Evolutionary conservation across 106 monocot species (phyloP).

Genomic region (Agapanthus africanus): DNA sequence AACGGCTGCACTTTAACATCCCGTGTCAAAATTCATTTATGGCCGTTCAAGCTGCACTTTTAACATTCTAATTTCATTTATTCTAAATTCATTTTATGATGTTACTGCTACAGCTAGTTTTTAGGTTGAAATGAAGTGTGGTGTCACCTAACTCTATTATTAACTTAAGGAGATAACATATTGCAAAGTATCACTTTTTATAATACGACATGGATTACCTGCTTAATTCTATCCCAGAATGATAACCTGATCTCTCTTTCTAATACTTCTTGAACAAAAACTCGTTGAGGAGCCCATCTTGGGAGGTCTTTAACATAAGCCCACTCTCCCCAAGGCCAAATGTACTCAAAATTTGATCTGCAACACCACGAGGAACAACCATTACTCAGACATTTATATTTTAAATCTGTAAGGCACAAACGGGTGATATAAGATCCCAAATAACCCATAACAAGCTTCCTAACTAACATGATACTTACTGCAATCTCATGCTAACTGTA

Average conservation of each 20-base stretch:
- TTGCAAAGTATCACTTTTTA: neutral
- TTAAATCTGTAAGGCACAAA: neutral
- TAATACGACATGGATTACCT: too few relatives aligned
- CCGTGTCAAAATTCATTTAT: too few relatives aligned
- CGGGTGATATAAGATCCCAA: neutral
- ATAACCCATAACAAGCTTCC: neutral
- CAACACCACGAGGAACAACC: neutral
- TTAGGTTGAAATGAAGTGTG: neutral
- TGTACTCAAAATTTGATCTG: conserved; percentile 88
- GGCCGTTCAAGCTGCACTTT: too few relatives aligned
- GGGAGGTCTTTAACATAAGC: conserved; percentile 80
- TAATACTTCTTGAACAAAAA: conserved; percentile 94
- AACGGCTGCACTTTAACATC: too few relatives aligned
- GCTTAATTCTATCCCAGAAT: conserved; percentile 95
- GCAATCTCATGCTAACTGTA: neutral
- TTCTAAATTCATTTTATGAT: neutral
- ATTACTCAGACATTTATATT: neutral
- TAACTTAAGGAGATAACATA: neutral
- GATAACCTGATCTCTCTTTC: conserved; percentile 90
- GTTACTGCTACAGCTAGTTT: neutral
- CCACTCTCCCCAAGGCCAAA: conserved; percentile 90
- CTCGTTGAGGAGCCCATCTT: conserved; percentile 88
- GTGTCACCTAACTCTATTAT: neutral
- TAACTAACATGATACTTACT: neutral
- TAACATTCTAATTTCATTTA: too few relatives aligned